Base-by-base conservation (phyloP, 2,329 filamentous ascomycete genomes). In the Xylaria sp. region DNA sequence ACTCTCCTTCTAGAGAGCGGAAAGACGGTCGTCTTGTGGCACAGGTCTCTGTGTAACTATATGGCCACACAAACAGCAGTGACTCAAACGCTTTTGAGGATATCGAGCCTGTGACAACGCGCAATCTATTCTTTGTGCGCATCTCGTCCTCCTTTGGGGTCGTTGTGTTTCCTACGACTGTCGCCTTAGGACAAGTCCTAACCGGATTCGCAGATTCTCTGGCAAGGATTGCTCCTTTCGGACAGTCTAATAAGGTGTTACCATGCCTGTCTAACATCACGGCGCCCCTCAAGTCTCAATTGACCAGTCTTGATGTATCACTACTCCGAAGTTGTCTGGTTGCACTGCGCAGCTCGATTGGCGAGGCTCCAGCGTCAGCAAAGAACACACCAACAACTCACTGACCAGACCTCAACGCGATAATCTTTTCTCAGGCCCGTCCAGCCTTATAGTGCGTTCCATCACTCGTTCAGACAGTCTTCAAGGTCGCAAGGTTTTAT, bases 1-100 rank as follows among this genome's bases (percentile, higher is more conserved):
- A 10, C 34, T 46, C 50, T 37, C 55, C 37, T 57, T 12, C 37
- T 28, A 28, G 28, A 28, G 28, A 25, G 28, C 28, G 28, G 41
- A 44, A 31, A 51, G 41, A 57, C 39, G 44, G 41, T 59, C n/a
- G 54, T 23, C 41, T 41, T 60, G 65, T 60, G 61, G 15, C 18
- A 41, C 41, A n/a, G 41, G 59, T 70, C 61, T 72, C 57, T 67
- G 70, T 72, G 65, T 48, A 71, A 71, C 70, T 46, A 63, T 25
- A 23, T 57, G 46, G 23, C 54, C 62, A 34, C 46, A 61, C 61
- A 69, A 65, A 71, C 69, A 51, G 37, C 57, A 51, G 31, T 25
- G 51, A 56, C 41, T 69, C 66, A 58, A 69, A 65, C 62, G 55
- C 20, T 65, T 65, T 48, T 61, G 64, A 63, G 55, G 54, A 55